Base-by-base conservation (phyloP, 176 grass and related monocot genomes). In the Aechmea fasciata region DNA sequence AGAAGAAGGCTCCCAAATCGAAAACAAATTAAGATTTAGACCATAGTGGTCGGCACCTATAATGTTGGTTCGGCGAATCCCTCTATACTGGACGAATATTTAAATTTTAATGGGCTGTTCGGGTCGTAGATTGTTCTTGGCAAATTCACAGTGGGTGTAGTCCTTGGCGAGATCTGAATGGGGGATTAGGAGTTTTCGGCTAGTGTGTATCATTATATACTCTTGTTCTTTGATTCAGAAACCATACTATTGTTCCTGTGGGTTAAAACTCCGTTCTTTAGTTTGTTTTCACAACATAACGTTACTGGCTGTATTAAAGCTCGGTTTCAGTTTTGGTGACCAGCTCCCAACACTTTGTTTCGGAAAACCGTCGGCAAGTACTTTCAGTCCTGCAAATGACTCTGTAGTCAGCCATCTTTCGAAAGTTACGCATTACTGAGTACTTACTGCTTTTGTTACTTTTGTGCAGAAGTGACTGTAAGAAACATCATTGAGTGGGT, bases 21-120 rank as follows among this genome's bases (percentile, higher is more conserved):
- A 96, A 96, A 75, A 88, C 83, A 81, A 91, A 91, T 63, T 87
- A 72, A 95, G 33, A 73, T 71, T 75, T 13, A 61, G 55, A n/a
- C 20, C 17, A 18, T 61, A 61, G 55, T 18, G 20, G 6, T 41
- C 33, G 33, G 33, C 3, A 41, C 4, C 33, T 41, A 41, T 41
- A 41, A 41, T 8, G 33, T 41, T 41, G 33, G 33, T 41, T 41
- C 33, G 4, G 33, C 7, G 33, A 41, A 41, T 41, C 33, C 33
- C 33, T 41, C 33, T 41, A 41, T 41, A 41, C 33, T 41, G 33
- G 33, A 41, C 7, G 33, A 41, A 41, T 41, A 41, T 41, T 41
- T 41, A 41, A 41, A 41, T 6, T 41, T 41, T 41, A 41, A 6
- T 41, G 33, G 33, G 4, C 33, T 7, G 33, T 41, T 41, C 33